Evolutionary conservation across 768 basidiomycete species (phyloP).

Genomic region (Megacollybia marginata): DNA sequence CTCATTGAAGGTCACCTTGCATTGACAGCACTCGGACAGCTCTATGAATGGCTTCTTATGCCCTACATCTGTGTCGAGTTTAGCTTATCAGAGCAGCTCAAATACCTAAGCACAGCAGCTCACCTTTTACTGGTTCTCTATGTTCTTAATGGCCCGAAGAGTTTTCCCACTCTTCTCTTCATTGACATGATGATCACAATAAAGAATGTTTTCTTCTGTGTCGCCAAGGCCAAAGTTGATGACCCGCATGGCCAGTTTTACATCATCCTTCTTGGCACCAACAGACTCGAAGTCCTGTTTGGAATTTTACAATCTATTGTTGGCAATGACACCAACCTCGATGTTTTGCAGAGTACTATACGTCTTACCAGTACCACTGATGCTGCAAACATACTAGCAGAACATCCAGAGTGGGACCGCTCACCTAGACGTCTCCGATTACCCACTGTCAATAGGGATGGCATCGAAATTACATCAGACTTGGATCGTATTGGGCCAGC

Average conservation of each 20-base stretch:
- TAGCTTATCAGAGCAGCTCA: not conserved
- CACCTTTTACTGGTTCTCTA: not conserved
- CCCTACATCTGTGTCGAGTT: not conserved
- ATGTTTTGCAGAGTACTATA: too few species aligned
- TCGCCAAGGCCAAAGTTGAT: conserved; percentile 11
- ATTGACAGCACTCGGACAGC: not conserved
- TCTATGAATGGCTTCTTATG: not conserved
- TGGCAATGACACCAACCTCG: too few species aligned
- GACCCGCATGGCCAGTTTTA: too few species aligned
- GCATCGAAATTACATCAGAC: too few species aligned
- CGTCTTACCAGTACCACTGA: too few species aligned
- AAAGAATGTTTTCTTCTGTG: conserved; percentile 15
- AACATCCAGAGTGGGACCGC: too few species aligned
- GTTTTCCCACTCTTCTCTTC: conserved; percentile 9
- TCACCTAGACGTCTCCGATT: too few species aligned
- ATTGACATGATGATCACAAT: conserved; percentile 11
- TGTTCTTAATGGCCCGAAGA: not conserved
- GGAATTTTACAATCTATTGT: too few species aligned
- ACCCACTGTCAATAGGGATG: too few species aligned
- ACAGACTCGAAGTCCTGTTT: too few species aligned
- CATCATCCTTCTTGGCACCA: too few species aligned
- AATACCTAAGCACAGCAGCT: not conserved
- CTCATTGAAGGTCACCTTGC: not conserved
- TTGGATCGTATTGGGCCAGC: conserved; percentile 1
- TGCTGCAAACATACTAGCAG: too few species aligned